A percentile compares a stretch with the other conserved stretches of the same genome.
phyloP scores from a whole-genome alignment of 495 filamentous ascomycete species.

The Xylaria sp. region DNA sequence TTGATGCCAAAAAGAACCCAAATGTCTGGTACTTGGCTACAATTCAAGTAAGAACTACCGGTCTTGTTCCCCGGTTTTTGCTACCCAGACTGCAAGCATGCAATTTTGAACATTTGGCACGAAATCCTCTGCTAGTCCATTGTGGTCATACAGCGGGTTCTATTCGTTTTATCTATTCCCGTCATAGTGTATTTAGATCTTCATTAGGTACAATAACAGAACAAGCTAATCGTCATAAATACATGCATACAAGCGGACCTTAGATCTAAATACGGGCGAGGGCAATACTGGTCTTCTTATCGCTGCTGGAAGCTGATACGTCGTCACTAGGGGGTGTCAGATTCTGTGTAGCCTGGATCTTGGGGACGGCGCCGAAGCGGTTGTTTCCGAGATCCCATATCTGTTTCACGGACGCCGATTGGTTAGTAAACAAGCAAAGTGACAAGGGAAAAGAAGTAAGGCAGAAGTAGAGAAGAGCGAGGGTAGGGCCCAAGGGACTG shows the following conservation, averaged over 20 bases:
- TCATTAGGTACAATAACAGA: constrained; percentile 5
- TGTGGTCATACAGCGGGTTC: no score
- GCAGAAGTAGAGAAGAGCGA: background rate
- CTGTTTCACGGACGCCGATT: constrained; percentile 42
- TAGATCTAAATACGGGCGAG: constrained; percentile 1
- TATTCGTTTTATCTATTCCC: background rate
- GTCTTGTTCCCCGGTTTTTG: no score
- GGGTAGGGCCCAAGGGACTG: background rate
- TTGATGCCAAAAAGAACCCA: no score
- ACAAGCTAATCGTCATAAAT: background rate
- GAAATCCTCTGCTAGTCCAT: background rate
- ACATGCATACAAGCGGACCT: background rate
- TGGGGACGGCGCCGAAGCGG: constrained; percentile 73
- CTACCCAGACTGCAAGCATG: no score
- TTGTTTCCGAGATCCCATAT: constrained; percentile 78
- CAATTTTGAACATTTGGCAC: background rate
- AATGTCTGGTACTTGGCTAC: no score
- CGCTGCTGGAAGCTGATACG: constrained; percentile 6
- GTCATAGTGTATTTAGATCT: background rate
- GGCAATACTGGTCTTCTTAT: constrained; percentile 5
- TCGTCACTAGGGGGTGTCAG: constrained; percentile 36
- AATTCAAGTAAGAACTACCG: no score
- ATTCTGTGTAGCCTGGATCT: constrained; percentile 65
- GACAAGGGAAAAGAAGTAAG: background rate
- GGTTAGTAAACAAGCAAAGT: background rate